These are phyloP conservation scores for Solioccasus polychromus DNA, from an alignment of 768 basidiomycete species.

Conservation along the genomic window DNA sequence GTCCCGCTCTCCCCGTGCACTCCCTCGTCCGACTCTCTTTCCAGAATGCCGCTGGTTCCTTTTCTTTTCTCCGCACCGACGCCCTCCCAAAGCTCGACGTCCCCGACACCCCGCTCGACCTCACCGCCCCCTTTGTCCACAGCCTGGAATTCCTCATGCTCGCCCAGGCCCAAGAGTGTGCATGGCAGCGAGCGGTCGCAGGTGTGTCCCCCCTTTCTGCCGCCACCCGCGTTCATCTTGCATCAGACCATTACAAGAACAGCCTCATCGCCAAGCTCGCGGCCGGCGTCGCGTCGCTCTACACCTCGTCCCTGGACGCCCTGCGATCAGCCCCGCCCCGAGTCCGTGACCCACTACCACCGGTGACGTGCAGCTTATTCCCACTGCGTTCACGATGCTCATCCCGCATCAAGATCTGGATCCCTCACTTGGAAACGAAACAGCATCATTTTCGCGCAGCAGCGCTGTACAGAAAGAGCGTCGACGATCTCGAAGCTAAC, in stretches of 20 bases:
- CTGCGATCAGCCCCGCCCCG: conserved; percentile 44
- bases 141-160: conserved; percentile 76
- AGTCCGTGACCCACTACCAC: conserved; percentile 49
- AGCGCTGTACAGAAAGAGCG: conserved; percentile 82
- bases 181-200: conserved; percentile 88
- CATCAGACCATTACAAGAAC: conserved; percentile 69
- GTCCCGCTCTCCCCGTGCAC: background rate
- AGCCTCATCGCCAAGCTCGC: conserved; percentile 81
- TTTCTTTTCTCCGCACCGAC: conserved; percentile 57
- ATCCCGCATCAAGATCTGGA: conserved; percentile 53
- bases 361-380: conserved; percentile 38
- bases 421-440: conserved; percentile 80
- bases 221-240: background rate
- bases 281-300: conserved; percentile 67
- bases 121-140: conserved; percentile 57
- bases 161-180: conserved; percentile 95
- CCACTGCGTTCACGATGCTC: conserved; percentile 5
- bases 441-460: conserved; percentile 83
- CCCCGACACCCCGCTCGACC: conserved; percentile 60
- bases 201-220: conserved; percentile 42
- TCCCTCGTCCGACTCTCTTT: conserved; percentile 12
- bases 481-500: conserved; percentile 81
- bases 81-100: conserved; percentile 52
- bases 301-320: conserved; percentile 46
- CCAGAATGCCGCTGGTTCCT: conserved; percentile 68